Evolutionary conservation across 805 yeast species (phyloP).

Genomic region (Starmerella lactis-condensi): DNA sequence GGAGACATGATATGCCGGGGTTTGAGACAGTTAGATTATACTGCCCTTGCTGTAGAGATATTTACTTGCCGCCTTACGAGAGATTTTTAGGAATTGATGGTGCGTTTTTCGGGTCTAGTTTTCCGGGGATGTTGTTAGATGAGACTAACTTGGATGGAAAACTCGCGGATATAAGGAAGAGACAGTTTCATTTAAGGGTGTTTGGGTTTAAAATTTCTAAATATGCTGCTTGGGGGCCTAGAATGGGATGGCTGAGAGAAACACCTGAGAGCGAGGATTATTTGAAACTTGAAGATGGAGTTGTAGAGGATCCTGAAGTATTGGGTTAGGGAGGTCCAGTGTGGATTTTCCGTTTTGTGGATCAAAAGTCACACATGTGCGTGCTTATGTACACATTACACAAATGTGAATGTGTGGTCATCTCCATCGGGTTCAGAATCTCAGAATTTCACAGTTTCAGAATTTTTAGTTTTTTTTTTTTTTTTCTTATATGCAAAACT

Average conservation of each 20-base stretch:
- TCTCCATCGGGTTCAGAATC: too few species aligned
- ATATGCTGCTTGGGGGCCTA: constrained; percentile 60
- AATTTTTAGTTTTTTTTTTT: neutral
- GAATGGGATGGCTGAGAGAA: constrained; percentile 88
- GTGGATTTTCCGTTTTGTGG: too few species aligned
- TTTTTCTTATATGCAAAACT: neutral
- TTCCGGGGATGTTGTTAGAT: constrained; percentile 80
- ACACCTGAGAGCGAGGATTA: constrained; percentile 40
- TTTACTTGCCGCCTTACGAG: constrained; percentile 74
- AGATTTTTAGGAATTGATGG: constrained; percentile 82
- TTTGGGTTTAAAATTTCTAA: constrained; percentile 79
- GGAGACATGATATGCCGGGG: constrained; percentile 79
- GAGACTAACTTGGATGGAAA: constrained; percentile 80
- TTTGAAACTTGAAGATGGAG: constrained; percentile 36
- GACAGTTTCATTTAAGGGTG: constrained; percentile 42
- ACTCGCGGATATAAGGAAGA: constrained; percentile 44
- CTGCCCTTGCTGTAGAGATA: constrained; percentile 87
- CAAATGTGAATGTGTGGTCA: too few species aligned
- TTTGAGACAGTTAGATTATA: constrained; percentile 78
- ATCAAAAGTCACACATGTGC: too few species aligned
- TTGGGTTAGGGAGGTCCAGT: too few species aligned
- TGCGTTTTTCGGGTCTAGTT: constrained; percentile 90
- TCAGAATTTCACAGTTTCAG: too few species aligned
- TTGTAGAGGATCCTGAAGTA: constrained; percentile 5
- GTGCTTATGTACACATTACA: too few species aligned